Conservation (phyloP, 257 asterid species). For the Salvia rosmarinus region DNA sequence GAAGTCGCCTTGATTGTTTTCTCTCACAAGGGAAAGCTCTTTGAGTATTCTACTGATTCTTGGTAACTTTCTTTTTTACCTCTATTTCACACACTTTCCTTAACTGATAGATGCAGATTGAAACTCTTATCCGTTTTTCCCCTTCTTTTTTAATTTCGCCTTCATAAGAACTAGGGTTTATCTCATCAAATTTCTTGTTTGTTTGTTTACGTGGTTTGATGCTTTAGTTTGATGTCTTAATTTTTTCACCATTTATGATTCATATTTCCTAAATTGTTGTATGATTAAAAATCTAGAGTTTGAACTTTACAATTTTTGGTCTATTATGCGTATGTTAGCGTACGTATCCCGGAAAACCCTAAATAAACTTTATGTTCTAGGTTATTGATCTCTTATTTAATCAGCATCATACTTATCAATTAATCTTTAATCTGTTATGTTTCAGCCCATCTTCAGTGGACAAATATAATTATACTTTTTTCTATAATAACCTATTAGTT, state of each 20-base stretch:
- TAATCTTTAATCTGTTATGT: neutral
- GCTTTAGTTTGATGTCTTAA: neutral
- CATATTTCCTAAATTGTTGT: neutral
- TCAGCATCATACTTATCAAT: neutral
- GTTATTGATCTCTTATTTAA: neutral
- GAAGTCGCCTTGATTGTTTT: conserved; percentile 79
- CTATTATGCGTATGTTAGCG: neutral
- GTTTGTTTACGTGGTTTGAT: neutral
- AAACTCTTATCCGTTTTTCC: conserved; percentile 18
- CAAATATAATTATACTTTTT: neutral
- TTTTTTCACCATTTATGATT: neutral
- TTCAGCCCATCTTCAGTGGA: neutral
- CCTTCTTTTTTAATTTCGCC: neutral
- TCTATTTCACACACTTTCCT: neutral
- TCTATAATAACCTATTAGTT: neutral
- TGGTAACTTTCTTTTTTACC: conserved; percentile 39
- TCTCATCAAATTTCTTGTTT: neutral
- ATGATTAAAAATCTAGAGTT: neutral
- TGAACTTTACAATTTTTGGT: too few relatives aligned
- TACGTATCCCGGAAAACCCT: conserved; percentile 18
- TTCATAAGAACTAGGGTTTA: conserved; percentile 31
- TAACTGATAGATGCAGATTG: neutral
- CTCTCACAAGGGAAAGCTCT: conserved; percentile 78
- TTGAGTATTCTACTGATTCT: conserved; percentile 75
- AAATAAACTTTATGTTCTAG: neutral